phyloP scores from a whole-genome alignment of 768 basidiomycete species.

The Boletus rufocinnamomeus region DNA sequence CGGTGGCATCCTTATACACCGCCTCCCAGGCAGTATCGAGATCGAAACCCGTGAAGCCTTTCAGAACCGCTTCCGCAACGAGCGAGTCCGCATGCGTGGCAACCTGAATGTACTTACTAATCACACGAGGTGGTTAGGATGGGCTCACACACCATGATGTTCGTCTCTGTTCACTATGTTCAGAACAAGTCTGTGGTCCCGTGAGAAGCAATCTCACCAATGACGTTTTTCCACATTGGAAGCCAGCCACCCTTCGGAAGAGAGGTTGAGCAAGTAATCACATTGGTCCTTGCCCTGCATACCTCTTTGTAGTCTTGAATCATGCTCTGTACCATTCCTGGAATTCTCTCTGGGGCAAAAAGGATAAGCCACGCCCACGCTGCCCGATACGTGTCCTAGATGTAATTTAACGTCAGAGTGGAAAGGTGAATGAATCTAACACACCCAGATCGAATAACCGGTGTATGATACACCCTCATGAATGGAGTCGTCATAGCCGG shows the following conservation, averaged over 20 bases:
- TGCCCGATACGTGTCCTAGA: constrained; percentile 75
- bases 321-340: constrained; percentile 79
- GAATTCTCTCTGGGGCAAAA: constrained; percentile 73
- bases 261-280: background rate
- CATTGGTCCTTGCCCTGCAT: background rate
- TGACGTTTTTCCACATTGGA: constrained; percentile 90
- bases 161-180: constrained; percentile 53
- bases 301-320: constrained; percentile 75
- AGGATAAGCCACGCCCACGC: constrained; percentile 80
- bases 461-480: constrained; percentile 73
- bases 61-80: constrained; percentile 68
- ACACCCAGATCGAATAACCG: constrained; percentile 79
- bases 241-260: constrained; percentile 67
- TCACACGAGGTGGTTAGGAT: background rate
- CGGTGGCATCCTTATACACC: constrained; percentile 71
- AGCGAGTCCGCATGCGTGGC: constrained; percentile 81
- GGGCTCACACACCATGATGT: constrained; percentile 63
- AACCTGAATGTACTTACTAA: constrained; percentile 42
- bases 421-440: constrained; percentile 12
- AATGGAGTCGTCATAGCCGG: constrained; percentile 69
- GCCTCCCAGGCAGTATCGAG: constrained; percentile 68
- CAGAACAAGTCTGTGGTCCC: background rate
- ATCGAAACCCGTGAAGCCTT: constrained; percentile 67
- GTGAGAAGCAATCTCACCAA: constrained; percentile 41
- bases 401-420: background rate